Evolutionary conservation across 345 rosid genomes (phyloP), one percentile per base, ranked within the genome.

Genomic region (Combretum micranthum): DNA sequence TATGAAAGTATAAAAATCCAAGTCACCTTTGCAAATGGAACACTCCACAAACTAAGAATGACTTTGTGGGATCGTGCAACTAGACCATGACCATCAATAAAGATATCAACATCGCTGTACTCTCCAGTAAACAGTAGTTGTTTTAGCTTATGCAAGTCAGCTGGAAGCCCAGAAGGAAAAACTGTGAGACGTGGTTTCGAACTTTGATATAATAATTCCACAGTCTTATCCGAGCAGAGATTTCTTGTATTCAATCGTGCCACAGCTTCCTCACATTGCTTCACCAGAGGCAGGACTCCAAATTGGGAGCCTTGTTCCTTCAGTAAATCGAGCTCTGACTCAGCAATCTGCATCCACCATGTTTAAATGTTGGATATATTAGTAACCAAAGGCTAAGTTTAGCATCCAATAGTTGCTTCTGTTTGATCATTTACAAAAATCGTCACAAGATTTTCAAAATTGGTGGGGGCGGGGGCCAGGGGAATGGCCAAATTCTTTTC

Each of bases 1-100:
- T 44, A 42, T 20, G 3, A 54, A 63, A 44, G 37, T 37, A 58
- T 8, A 58, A 8, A 23, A 67, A 16, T 60, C 49, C 15, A 17
- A 44, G 77, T 75, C 68, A 90, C 99, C 89, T 87, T 93, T 66
- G 88, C 76, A 80, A 93, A 93, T 58, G 99, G 88, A 42, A 75
- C 66, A 71, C 99, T 93, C 93, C 95, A 87, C 49, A 90, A 62
- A 69, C 97, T 76, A 25, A 93, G 77, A 72, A 93, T 74, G 67
- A 90, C 63, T 77, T 77, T 90, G 70, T 93, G 97, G 61, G 80
- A 61, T n/a, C 22, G 78, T 23, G 78, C 75, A 73, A 82, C 80
- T 66, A 76, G 77, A 74, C 87, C 84, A 73, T 77, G 74, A 56
- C 83, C 81, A 48, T 83, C 92, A 42, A 85, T 68, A 55, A 58